These are phyloP conservation scores for Drosera capensis DNA, from an alignment of 148 eudicot genomes.

Conservation along the genomic window DNA sequence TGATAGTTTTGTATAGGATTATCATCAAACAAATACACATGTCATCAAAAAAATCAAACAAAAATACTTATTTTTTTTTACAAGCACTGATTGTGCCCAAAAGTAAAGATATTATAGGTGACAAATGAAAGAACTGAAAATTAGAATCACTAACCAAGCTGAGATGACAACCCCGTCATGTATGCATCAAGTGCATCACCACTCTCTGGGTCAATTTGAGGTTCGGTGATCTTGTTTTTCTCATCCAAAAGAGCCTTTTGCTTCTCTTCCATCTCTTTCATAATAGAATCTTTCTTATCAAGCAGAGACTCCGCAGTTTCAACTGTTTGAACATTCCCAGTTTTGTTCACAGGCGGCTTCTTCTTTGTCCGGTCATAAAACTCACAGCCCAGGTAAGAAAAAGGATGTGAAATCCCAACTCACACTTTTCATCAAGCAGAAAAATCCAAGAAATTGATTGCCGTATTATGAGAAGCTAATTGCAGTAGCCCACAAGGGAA, in stretches of 20 bases:
- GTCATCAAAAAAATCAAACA: no score
- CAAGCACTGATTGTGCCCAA: no score
- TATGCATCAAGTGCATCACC: slow-evolving; percentile 89
- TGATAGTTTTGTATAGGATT: no score
- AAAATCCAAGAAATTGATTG: no score
- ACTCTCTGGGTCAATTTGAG: slow-evolving; percentile 26
- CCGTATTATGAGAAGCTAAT: no score
- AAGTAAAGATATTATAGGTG: no score
- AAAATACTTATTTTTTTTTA: no score
- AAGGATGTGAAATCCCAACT: no score
- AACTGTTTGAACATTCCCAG: slow-evolving; percentile 41
- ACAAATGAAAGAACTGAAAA: no score
- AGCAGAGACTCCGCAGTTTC: slow-evolving; percentile 98
- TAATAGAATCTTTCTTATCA: slow-evolving; percentile 63
- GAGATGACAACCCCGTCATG: slow-evolving; percentile 85
- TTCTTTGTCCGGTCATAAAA: slow-evolving; percentile 85
- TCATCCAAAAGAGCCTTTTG: slow-evolving; percentile 43
- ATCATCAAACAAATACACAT: no score
- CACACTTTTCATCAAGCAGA: no score
- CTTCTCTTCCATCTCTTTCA: slow-evolving; percentile 66
- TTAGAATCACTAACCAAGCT: slow-evolving; percentile 43
- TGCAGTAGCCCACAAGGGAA: no score
- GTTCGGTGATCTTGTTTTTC: slow-evolving; percentile 30
- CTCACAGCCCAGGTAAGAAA: slow-evolving; percentile 26
- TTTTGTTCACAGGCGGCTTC: slow-evolving; percentile 38